A percentile compares a stretch with the other conserved stretches of the same genome.
phyloP scores from a whole-genome alignment of 495 filamentous ascomycete genomes.

The Tuber indicum region DNA sequence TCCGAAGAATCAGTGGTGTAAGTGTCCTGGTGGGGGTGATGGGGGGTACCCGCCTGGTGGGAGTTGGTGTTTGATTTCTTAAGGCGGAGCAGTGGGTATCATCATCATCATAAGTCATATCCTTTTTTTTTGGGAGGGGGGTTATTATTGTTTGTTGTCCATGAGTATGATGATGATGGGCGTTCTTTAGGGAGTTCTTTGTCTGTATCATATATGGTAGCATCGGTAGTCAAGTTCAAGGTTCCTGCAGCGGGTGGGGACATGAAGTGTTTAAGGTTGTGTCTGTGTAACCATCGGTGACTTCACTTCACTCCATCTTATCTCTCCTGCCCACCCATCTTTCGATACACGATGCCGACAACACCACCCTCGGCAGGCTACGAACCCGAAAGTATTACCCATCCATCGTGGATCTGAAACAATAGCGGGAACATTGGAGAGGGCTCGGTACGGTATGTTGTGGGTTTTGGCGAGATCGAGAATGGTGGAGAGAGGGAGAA shows the following conservation, averaged over 20 bases:
- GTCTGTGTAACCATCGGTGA: not conserved
- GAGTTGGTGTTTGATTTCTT: slow-evolving; percentile 17
- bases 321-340: not conserved
- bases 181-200: not conserved
- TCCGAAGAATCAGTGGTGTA: slow-evolving; percentile 56
- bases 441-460: not conserved
- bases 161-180: not conserved
- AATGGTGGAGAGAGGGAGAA: not conserved
- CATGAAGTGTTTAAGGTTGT: not conserved
- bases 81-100: not conserved
- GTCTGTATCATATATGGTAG: not conserved
- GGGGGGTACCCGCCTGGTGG: slow-evolving; percentile 27
- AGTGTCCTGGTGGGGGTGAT: slow-evolving; percentile 34
- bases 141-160: not conserved
- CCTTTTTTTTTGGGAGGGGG: not conserved
- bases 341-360: not conserved
- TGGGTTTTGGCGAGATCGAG: not conserved
- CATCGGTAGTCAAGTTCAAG: not conserved
- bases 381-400: not conserved
- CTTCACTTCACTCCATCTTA: not conserved
- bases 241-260: not conserved
- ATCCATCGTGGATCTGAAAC: not conserved
- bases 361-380: not conserved
- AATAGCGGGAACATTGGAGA: no score
- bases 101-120: not conserved